Percentiles rank a stretch among this genome's conserved stretches.
phyloP scores from a whole-genome alignment of 768 basidiomycete genomes.

The Kwoniella heveanensis region DNA sequence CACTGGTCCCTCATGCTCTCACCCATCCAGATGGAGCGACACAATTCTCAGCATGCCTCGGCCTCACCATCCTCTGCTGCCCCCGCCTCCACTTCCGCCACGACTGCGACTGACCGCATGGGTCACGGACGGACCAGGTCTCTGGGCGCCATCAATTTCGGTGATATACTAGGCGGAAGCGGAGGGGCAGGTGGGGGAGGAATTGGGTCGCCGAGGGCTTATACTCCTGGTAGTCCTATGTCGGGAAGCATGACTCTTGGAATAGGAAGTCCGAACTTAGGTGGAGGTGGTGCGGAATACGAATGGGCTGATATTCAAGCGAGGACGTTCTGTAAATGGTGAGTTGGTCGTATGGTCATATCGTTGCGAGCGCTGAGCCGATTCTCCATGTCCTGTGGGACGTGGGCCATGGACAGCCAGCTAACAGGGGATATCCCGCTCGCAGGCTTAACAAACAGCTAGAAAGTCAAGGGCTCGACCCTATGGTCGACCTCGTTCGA shows the following conservation, averaged over 20 bases:
- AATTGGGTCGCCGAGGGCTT: not conserved
- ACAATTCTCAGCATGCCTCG: constrained; percentile 19
- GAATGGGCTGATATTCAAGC: constrained; percentile 32
- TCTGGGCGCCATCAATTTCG: constrained; percentile 14
- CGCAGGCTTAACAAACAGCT: constrained; percentile 92
- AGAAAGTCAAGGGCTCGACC: constrained; percentile 76
- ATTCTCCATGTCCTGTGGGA: no score
- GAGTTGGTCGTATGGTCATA: not conserved
- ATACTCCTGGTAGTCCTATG: constrained; percentile 1
- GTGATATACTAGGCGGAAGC: not conserved
- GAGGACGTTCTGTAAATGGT: constrained; percentile 56
- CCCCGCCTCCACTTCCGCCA: not conserved
- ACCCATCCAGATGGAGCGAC: constrained; percentile 22
- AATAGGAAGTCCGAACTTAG: constrained; percentile 3
- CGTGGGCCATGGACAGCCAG: not conserved
- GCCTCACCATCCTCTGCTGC: not conserved
- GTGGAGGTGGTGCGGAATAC: constrained; percentile 9
- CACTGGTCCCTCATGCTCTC: constrained; percentile 8
- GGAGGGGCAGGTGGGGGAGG: not conserved
- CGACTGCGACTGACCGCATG: constrained; percentile 4
- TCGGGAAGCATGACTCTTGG: not conserved
- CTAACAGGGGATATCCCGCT: not conserved
- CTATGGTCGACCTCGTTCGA: constrained; percentile 83
- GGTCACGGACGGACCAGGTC: constrained; percentile 23
- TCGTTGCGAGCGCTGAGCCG: not conserved